phyloP scores from a whole-genome alignment of 2,329 filamentous ascomycete species.

The Penicillium sp. region DNA sequence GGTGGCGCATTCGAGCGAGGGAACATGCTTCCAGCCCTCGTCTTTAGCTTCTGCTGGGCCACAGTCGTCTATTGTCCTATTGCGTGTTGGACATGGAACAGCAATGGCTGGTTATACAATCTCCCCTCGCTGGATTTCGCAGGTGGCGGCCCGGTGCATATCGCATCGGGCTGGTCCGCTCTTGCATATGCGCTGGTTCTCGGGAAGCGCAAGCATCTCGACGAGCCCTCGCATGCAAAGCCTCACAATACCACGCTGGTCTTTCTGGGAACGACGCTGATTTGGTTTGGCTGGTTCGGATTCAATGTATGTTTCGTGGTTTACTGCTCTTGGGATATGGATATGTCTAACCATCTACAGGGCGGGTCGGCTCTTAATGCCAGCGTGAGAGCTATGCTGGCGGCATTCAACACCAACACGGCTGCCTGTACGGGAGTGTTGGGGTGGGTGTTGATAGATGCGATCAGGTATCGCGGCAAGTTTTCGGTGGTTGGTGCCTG shows the following conservation, averaged over 20 bases:
- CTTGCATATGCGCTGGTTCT: constrained; percentile 70
- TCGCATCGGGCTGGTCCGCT: constrained; percentile 65
- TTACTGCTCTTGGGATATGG: too few relatives aligned
- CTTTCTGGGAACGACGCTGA: constrained; percentile 58
- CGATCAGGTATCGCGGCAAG: constrained; percentile 48
- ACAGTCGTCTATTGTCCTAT: constrained; percentile 69
- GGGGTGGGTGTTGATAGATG: constrained; percentile 52
- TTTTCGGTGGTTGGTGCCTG: constrained; percentile 55
- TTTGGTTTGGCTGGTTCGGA: constrained; percentile 52
- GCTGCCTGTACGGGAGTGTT: constrained; percentile 52
- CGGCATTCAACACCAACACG: constrained; percentile 55
- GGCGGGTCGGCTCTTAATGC: constrained; percentile 52
- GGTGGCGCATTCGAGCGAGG: constrained; percentile 61
- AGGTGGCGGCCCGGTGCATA: constrained; percentile 69
- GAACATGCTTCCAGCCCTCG: constrained; percentile 58
- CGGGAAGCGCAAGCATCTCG: constrained; percentile 60
- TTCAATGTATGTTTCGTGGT: constrained; percentile 44
- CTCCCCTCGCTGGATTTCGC: constrained; percentile 69
- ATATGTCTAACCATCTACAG: constrained; percentile 14
- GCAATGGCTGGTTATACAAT: constrained; percentile 64
- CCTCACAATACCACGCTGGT: constrained; percentile 71
- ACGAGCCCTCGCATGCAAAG: constrained; percentile 46
- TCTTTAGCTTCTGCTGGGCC: constrained; percentile 68
- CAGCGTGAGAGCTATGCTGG: constrained; percentile 51
- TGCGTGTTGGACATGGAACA: constrained; percentile 74